A percentile compares a stretch with the other conserved stretches of the same genome.
Conservation (phyloP, 495 filamentous ascomycete genomes). For the Aspergillus carlsbadensis region DNA sequence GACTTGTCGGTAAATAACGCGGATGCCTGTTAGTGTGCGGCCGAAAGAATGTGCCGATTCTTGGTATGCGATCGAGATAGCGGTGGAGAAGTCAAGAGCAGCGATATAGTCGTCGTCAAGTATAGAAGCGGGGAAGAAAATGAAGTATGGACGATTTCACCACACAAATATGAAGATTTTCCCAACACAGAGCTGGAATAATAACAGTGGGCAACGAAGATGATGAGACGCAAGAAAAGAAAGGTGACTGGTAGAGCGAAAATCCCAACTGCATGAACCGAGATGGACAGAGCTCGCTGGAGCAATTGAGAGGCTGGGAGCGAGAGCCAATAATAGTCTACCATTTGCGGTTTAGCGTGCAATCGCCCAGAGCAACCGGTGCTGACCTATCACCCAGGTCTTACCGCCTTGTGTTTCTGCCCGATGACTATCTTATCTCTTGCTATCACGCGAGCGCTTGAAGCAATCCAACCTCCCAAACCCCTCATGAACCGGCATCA, state of each 20-base stretch:
- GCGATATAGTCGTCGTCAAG: background rate
- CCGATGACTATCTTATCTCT: slow-evolving; percentile 17
- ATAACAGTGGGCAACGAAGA: slow-evolving; percentile 16
- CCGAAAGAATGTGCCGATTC: slow-evolving; percentile 7
- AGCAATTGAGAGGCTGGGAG: slow-evolving; percentile 24
- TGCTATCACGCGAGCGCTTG: background rate
- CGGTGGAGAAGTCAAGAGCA: slow-evolving; percentile 12
- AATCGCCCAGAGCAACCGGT: slow-evolving; percentile 42
- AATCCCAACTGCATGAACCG: slow-evolving; percentile 16
- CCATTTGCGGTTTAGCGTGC: slow-evolving; percentile 39
- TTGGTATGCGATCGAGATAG: slow-evolving; percentile 12
- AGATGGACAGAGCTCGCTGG: background rate
- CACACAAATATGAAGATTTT: background rate
- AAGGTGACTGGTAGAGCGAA: background rate
- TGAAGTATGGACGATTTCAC: background rate
- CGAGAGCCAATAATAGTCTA: slow-evolving; percentile 38
- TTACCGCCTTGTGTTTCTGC: slow-evolving; percentile 26
- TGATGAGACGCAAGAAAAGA: background rate
- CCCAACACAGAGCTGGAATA: slow-evolving; percentile 3
- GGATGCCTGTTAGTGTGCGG: background rate
- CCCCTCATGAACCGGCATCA: background rate
- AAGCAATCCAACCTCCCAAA: background rate
- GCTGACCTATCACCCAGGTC: slow-evolving; percentile 23
- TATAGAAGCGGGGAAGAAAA: slow-evolving; percentile 3
- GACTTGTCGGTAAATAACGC: background rate